Base-by-base conservation (phyloP, 2,329 filamentous ascomycete species). In the Talaromyces amestolkiae region DNA sequence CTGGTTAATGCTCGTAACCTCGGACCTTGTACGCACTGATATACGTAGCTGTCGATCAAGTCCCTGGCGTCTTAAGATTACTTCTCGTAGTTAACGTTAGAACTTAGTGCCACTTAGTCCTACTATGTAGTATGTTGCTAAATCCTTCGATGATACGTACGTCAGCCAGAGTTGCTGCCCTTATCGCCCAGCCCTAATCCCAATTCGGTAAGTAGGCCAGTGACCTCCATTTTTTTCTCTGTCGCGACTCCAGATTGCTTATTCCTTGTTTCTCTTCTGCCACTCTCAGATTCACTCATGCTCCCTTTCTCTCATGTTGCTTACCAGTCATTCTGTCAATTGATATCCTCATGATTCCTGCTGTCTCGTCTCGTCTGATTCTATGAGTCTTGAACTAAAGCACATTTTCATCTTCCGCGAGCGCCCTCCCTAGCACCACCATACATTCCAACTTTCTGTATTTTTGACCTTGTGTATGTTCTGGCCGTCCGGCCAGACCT, bases 401-500 rank as follows among this genome's bases (percentile, higher is more conserved):
- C 64, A 39, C 49, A 61, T 58, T 43, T 62, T 65, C 54, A 51
- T 65, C 27, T 65, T 58, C 45, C 41, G 49, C 58, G 64, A 65
- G 31, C 64, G 64, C 24, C 64, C 64, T 22, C 64, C 64, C 19
- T 65, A 61, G 58, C 58, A 58, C 24, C 31, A 27, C 35, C 35
- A 17, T 13, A 41, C 33, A 33, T n/a, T 35, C 15, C 13, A 17
- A 9, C 27, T 17, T 51, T n/a, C 31, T 37, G 22, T 62, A 27
- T 61, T 7, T 27, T 51, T 58, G 17, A 35, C 51, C 19, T 11
- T 11, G 31, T 43, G 58, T 35, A 65, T 62, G 64, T 33, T 62
- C 64, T 65, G 64, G 64, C 64, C 64, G 39, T 49, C 19, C 37
- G 64, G 64, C 64, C 64, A 65, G 64, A 65, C 17, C 35, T 51